Evolutionary conservation across 2,329 filamentous ascomycete genomes (phyloP), one percentile per base, ranked within the genome.

Genomic region (Massarina eburnea): DNA sequence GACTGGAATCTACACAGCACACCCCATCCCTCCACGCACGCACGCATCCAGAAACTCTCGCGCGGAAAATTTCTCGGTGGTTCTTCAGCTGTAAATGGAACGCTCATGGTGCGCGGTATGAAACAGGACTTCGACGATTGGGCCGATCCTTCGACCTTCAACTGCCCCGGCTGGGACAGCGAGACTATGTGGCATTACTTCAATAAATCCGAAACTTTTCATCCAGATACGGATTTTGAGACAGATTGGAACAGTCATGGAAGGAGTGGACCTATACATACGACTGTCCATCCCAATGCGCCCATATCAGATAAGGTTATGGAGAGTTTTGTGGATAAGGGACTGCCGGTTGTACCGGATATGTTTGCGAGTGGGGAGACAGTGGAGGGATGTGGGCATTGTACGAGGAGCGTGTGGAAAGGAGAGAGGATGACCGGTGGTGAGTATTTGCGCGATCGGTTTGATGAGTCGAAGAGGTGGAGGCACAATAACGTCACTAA

Each of bases 211-310:
- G 80, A 82, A 51, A 78, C 74, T 8, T 82, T 82, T 52, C 75
- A 80, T 42, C 57, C 66, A n/a, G 81, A 81, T 52, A 61, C 73
- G 21, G 81, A 77, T 78, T 80, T 81, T 58, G 55, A 78, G 18
- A 73, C 72, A 4, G 66, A 73, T 39, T 56, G 69, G 8, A 64
- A 66, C 3, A 67, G 65, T 12, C 80, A 83, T 48, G 45, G 45
- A 15, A 43, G 3, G 12, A 57, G 69, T 12, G 80, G 80, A 1
- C 75, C 72, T 12, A 66, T 82, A 3, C 72, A 80, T 44, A 76
- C 72, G 8, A 78, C 79, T 48, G 79, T 79, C 0, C 77, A 81
- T 46, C 62, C 19, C 6, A 24, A 80, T 3, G 77, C 77, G 5
- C 79, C 79, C 1, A 82, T 82, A 27, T 79, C 78, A 5, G 62